Percentiles rank a stretch among this genome's conserved stretches.
phyloP scores from a whole-genome alignment of 2,329 filamentous ascomycete genomes.

The Onygena corvina region DNA sequence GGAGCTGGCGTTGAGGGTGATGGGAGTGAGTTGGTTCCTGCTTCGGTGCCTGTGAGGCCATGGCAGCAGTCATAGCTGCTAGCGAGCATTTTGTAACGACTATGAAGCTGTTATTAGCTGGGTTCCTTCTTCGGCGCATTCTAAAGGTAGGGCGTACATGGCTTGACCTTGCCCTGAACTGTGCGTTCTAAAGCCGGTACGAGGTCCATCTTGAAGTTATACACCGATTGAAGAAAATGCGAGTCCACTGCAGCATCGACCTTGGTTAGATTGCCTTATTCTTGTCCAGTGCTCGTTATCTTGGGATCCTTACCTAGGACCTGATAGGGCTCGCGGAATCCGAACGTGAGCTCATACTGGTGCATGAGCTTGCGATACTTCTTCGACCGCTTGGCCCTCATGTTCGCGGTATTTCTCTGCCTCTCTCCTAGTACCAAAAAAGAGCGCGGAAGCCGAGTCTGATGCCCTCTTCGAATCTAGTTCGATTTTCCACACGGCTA shows the following conservation, averaged over 20 bases:
- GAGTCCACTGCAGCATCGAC: constrained; percentile 53
- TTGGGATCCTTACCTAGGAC: constrained; percentile 49
- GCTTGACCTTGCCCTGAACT: constrained; percentile 76
- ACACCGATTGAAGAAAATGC: constrained; percentile 68
- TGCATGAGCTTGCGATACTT: constrained; percentile 87
- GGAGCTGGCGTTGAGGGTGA: constrained; percentile 24
- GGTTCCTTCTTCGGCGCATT: neutral
- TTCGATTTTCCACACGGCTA: too few species aligned
- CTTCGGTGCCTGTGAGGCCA: constrained; percentile 19
- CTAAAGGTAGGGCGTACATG: constrained; percentile 42
- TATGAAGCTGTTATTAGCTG: constrained; percentile 24
- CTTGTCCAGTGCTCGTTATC: neutral
- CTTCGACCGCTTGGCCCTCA: constrained; percentile 58
- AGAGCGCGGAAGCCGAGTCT: neutral
- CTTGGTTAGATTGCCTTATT: constrained; percentile 5
- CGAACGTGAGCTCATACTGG: constrained; percentile 75
- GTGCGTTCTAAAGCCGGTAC: constrained; percentile 62
- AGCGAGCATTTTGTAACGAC: constrained; percentile 62
- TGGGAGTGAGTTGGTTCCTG: constrained; percentile 18
- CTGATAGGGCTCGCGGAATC: constrained; percentile 90
- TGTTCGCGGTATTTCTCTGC: constrained; percentile 32
- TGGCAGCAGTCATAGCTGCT: constrained; percentile 32
- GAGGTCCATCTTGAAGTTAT: constrained; percentile 83
- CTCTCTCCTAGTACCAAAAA: neutral
- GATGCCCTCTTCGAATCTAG: neutral